Evolutionary conservation across 306 rosid genomes (phyloP).

Genomic region (Carpinus fangiana): DNA sequence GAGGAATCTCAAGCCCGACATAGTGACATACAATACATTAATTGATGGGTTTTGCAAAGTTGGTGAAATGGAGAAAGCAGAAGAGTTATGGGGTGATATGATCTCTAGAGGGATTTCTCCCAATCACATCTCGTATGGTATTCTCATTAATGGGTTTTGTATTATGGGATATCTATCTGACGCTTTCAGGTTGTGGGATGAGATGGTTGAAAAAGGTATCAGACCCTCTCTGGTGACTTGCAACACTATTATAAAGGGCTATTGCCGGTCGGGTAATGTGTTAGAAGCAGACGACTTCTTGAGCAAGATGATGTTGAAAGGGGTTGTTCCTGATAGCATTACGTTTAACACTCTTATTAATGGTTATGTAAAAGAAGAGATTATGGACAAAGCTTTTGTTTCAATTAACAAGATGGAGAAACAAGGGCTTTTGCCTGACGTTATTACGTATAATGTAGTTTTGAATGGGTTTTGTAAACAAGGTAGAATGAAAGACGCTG

Average conservation of each 20-base stretch:
- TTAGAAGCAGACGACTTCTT: slow-evolving; percentile 60
- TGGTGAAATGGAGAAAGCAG: slow-evolving; percentile 76
- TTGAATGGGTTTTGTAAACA: slow-evolving; percentile 67
- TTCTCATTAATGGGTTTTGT: slow-evolving; percentile 80
- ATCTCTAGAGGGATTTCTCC: slow-evolving; percentile 51
- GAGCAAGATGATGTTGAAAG: slow-evolving; percentile 62
- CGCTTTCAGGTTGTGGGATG: slow-evolving; percentile 75
- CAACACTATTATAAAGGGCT: slow-evolving; percentile 79
- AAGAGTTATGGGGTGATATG: slow-evolving; percentile 80
- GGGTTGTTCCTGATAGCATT: slow-evolving; percentile 67
- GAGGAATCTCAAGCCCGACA: slow-evolving; percentile 75
- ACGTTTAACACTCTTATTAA: slow-evolving; percentile 80
- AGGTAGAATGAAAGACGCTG: slow-evolving; percentile 80
- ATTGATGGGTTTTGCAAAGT: slow-evolving; percentile 87
- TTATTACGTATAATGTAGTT: slow-evolving; percentile 69
- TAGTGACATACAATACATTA: slow-evolving; percentile 75
- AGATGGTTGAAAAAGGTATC: slow-evolving; percentile 76
- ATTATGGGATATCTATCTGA: slow-evolving; percentile 59
- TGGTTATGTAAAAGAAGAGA: slow-evolving; percentile 75
- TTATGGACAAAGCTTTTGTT: slow-evolving; percentile 62
- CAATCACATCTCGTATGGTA: slow-evolving; percentile 65
- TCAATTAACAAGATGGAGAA: slow-evolving; percentile 67
- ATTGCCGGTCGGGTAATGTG: slow-evolving; percentile 60
- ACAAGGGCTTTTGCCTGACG: slow-evolving; percentile 63
- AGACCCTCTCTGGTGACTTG: slow-evolving; percentile 66